Base-by-base conservation (phyloP, 139 green algal genomes). In the Closterium sp. region DNA sequence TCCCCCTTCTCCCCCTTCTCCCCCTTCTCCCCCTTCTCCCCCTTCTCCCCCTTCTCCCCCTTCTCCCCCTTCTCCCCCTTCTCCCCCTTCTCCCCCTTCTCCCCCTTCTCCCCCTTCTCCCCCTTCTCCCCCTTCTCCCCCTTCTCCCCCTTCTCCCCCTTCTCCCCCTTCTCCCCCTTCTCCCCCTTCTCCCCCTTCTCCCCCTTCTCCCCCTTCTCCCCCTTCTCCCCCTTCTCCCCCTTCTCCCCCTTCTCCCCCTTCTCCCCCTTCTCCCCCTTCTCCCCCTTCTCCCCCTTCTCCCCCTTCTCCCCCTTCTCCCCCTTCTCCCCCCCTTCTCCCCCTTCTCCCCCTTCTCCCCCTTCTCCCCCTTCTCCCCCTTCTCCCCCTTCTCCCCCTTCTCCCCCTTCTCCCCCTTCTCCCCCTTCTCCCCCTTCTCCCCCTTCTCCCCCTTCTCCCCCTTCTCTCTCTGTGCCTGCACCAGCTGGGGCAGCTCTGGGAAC, bases 401-500 rank as follows among this genome's bases (percentile, higher is more conserved):
- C 31, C 11, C 87, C 87, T 10, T 7, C 13, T 90, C 9, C 87
- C 87, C 42, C 19, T 87, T 22, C 5, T 22, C 87, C 9, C 30
- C 9, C 45, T 70, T 4, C 45, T 70, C 11, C 5, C 11, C 10
- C 32, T 38, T 3, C 3, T 4, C 5, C 45, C 5, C 45, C 11
- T 7, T 19, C 11, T 73, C 17, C 50, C 17, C 50, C 9, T 73
- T 73, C 38, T 45, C 38, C 38, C 38, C 38, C 28, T 90, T 2
- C 9, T 90, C 38, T 28, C 70, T 90, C 88, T 90, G 88, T 1
- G n/a, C 70, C n/a, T 79, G 38, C 29, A 86, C 27, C 28, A 86
- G 70, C 29, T 19, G 29, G 0, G 88, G 88, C 27, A 90, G 88
- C 28, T 90, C 88, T 13, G 88, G 88, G 88, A 90, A 90, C 62